Percentiles rank a stretch among this genome's conserved stretches.
Conservation (phyloP, 2,329 filamentous ascomycete genomes). For the Thelonectria rubi region DNA sequence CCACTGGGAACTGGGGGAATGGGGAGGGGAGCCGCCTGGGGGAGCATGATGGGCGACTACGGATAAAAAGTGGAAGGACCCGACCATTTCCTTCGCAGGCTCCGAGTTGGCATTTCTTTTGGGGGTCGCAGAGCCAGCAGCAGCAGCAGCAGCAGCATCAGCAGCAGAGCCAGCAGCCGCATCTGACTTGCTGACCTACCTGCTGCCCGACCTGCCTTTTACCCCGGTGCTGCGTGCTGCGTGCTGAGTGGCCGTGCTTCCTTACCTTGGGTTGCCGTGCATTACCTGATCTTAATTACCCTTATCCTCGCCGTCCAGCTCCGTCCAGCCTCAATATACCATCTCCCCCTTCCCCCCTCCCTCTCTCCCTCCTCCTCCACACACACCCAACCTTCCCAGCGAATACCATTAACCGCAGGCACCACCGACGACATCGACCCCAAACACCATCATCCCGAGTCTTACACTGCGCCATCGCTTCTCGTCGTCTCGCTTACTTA, state of each 20-base stretch:
- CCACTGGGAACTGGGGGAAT: not conserved
- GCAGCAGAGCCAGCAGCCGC: not conserved
- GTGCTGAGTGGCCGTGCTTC: not conserved
- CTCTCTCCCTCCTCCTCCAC: constrained; percentile 26
- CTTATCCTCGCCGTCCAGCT: constrained; percentile 21
- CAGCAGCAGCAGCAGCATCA: not conserved
- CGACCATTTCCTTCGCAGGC: not conserved
- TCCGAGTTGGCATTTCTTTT: not conserved
- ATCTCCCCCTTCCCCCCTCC: constrained; percentile 11
- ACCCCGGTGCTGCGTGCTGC: not conserved
- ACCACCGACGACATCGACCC: constrained; percentile 19
- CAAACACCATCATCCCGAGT: constrained; percentile 15
- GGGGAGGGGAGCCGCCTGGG: not conserved
- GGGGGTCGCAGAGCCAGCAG: not conserved
- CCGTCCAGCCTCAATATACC: constrained; percentile 28
- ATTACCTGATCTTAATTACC: constrained; percentile 29
- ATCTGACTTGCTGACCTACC: not conserved
- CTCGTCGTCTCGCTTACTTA: constrained; percentile 1
- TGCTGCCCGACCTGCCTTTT: constrained; percentile 1
- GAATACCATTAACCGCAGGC: constrained; percentile 24
- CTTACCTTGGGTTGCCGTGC: constrained; percentile 7
- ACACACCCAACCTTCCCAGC: constrained; percentile 18
- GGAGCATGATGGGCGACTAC: not conserved
- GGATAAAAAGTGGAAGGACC: not conserved
- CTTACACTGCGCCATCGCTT: constrained; percentile 17